Evolutionary conservation across 805 yeast genomes (phyloP).

Genomic region (Yarrowia sp.): DNA sequence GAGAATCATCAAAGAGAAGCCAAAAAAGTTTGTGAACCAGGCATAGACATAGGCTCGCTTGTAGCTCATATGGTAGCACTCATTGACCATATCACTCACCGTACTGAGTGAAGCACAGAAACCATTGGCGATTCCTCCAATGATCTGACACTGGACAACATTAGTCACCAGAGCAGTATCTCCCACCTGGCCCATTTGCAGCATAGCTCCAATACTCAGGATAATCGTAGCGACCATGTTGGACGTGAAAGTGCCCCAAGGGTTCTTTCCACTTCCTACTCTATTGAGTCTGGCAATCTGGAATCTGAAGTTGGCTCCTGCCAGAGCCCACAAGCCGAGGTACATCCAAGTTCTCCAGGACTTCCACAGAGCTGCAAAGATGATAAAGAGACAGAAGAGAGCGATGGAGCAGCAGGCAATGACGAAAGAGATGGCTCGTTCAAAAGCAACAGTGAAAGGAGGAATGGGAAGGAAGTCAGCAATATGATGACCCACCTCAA

Average conservation of each 20-base stretch:
- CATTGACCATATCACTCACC: neutral
- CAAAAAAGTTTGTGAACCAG: neutral
- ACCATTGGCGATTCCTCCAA: conserved; percentile 8
- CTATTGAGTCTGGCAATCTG: neutral
- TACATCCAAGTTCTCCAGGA: conserved; percentile 13
- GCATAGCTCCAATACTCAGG: neutral
- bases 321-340: neutral
- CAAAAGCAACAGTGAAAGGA: neutral
- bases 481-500: neutral
- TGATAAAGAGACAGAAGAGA: neutral
- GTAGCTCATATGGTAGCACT: neutral
- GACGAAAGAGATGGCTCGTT: neutral
- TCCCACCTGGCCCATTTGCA: neutral
- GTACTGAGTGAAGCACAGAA: neutral
- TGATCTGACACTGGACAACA: conserved; percentile 10
- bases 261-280: neutral
- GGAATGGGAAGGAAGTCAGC: neutral
- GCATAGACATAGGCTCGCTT: conserved; percentile 5
- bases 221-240: neutral
- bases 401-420: conserved; percentile 12
- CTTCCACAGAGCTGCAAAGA: conserved; percentile 7
- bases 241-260: neutral
- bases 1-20: neutral
- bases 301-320: neutral
- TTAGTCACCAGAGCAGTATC: neutral